Conservation (phyloP, 495 filamentous ascomycete genomes). For the Penicillium canariense region DNA sequence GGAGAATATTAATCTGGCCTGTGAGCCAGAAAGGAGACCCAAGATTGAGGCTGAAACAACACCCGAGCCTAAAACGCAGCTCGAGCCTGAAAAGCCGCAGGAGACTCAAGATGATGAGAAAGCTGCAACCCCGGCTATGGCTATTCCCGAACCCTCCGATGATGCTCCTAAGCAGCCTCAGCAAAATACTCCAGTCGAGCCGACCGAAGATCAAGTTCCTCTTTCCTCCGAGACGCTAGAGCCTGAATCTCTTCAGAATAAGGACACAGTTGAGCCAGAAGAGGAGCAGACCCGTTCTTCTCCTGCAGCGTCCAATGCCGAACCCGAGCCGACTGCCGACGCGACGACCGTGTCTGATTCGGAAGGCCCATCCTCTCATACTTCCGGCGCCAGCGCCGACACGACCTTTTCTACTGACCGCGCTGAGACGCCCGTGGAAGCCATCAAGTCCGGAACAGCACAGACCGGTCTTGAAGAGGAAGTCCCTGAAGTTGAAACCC, state of each 20-base stretch:
- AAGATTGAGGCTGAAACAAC: not conserved
- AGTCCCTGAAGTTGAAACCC: slow-evolving; percentile 30
- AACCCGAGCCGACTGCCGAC: slow-evolving; percentile 23
- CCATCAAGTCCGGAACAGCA: slow-evolving; percentile 18
- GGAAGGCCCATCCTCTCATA: slow-evolving; percentile 22
- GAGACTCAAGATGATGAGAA: slow-evolving; percentile 2
- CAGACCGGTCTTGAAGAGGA: slow-evolving; percentile 8
- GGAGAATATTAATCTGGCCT: slow-evolving; percentile 28
- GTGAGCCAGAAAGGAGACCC: not conserved
- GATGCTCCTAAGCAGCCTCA: not conserved
- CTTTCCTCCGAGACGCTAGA: not conserved
- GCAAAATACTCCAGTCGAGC: not conserved
- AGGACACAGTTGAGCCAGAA: not conserved
- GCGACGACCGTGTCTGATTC: slow-evolving; percentile 13
- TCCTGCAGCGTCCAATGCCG: slow-evolving; percentile 8
- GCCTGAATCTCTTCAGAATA: not conserved
- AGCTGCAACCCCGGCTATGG: not conserved
- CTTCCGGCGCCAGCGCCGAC: slow-evolving; percentile 13
- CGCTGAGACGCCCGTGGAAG: slow-evolving; percentile 9
- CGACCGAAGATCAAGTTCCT: not conserved
- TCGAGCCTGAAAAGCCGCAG: slow-evolving; percentile 1
- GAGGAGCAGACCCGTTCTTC: not conserved
- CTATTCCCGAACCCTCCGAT: slow-evolving; percentile 4
- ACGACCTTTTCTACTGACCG: slow-evolving; percentile 11
- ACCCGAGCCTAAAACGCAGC: slow-evolving; percentile 1